Percentiles rank a stretch among this genome's conserved stretches.
Conservation (phyloP, 2,329 filamentous ascomycete species). For the Phaeophleospora eucalypticola region DNA sequence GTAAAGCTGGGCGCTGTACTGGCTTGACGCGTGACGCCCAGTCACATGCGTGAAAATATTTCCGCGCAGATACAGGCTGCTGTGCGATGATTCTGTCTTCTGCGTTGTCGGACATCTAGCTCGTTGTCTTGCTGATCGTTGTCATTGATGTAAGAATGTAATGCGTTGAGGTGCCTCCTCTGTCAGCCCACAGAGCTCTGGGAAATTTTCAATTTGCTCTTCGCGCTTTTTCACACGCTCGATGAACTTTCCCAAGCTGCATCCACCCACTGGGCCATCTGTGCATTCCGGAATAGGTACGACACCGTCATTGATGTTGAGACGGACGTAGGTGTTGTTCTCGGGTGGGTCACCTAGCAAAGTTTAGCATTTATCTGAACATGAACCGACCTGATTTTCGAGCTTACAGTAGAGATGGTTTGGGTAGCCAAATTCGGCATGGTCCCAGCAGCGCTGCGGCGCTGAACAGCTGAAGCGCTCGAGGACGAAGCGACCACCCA, state of each 20-base stretch:
- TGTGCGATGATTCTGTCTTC: no score
- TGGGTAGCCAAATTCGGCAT: constrained; percentile 24
- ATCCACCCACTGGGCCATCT: constrained; percentile 46
- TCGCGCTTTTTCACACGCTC: constrained; percentile 40
- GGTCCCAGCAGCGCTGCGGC: constrained; percentile 25
- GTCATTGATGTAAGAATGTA: constrained; percentile 50
- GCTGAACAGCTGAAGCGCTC: constrained; percentile 48
- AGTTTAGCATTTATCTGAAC: not conserved
- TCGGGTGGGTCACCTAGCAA: constrained; percentile 24
- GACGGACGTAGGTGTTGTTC: constrained; percentile 42
- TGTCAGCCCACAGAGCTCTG: constrained; percentile 45
- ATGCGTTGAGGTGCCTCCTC: constrained; percentile 41
- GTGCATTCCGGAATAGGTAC: constrained; percentile 47
- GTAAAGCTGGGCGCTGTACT: no score
- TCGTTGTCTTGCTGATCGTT: no score
- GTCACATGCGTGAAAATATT: no score
- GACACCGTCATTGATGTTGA: constrained; percentile 57
- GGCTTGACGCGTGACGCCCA: no score
- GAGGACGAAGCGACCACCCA: constrained; percentile 54
- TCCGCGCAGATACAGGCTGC: no score
- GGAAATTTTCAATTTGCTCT: constrained; percentile 46
- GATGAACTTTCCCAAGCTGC: constrained; percentile 44
- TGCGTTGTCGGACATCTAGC: no score
- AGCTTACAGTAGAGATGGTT: constrained; percentile 15
- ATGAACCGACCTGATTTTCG: not conserved